A percentile compares a stretch with the other conserved stretches of the same genome.
Conservation (phyloP, 2,329 filamentous ascomycete genomes). For the Aspergillus hiratsukae region DNA sequence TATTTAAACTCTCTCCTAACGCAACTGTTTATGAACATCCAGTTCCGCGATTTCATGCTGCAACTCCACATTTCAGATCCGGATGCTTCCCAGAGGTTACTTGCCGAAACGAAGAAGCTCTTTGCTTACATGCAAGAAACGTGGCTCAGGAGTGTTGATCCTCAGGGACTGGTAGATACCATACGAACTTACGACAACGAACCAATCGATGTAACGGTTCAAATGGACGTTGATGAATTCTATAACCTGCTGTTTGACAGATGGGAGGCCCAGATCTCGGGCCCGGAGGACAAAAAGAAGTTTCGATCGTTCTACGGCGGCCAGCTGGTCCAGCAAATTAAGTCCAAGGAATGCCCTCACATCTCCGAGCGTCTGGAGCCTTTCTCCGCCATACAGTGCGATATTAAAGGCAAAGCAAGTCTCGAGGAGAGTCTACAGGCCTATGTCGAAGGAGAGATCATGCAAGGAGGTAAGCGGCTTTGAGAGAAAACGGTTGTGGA, state of each 20-base stretch:
- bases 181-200: constrained; percentile 80
- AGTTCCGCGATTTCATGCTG: constrained; percentile 82
- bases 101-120: constrained; percentile 72
- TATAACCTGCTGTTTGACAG: constrained; percentile 91
- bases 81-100: constrained; percentile 58
- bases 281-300: constrained; percentile 61
- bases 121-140: constrained; percentile 86
- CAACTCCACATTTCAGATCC: constrained; percentile 54
- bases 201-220: constrained; percentile 77
- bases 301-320: constrained; percentile 87
- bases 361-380: constrained; percentile 86
- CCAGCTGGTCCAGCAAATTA: constrained; percentile 88
- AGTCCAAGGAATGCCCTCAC: constrained; percentile 89
- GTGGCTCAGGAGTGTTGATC: constrained; percentile 67
- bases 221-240: constrained; percentile 99
- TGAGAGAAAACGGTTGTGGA: not conserved
- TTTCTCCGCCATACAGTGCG: constrained; percentile 92
- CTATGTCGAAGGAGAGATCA: constrained; percentile 93
- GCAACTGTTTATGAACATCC: constrained; percentile 92
- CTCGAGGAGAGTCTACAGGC: constrained; percentile 84
- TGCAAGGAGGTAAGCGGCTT: constrained; percentile 69
- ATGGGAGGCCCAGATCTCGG: constrained; percentile 76
- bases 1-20: constrained; percentile 94
- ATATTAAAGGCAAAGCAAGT: constrained; percentile 84
- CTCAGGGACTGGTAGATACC: constrained; percentile 64